phyloP scores from a whole-genome alignment of 1,284 basidiomycete genomes.

The Baeospora myosura region DNA sequence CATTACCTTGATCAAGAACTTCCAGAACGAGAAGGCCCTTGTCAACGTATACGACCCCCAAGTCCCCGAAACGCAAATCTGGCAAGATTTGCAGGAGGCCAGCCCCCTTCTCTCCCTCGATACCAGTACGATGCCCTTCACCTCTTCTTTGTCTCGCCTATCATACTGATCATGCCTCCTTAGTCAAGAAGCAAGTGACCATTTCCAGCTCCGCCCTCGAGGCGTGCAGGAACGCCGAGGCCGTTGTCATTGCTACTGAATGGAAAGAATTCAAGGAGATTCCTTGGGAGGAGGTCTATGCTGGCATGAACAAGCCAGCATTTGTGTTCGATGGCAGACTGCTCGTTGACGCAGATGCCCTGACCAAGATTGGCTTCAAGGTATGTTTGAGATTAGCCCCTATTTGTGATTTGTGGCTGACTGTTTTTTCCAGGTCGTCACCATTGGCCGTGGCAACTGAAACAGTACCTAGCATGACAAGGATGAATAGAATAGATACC shows the following conservation, averaged over 20 bases:
- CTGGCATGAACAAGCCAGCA: conserved; percentile 90
- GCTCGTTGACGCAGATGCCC: conserved; percentile 73
- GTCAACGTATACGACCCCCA: conserved; percentile 93
- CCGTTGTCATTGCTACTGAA: conserved; percentile 88
- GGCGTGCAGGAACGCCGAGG: conserved; percentile 86
- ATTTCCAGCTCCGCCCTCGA: conserved; percentile 75
- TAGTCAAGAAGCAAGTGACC: conserved; percentile 84
- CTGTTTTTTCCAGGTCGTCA: neutral
- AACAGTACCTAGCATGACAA: too few species aligned
- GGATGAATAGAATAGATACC: too few species aligned
- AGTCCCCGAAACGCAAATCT: conserved; percentile 67
- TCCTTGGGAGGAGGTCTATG: conserved; percentile 85
- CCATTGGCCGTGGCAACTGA: conserved; percentile 2
- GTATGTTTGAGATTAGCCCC: conserved; percentile 32
- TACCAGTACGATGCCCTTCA: conserved; percentile 38
- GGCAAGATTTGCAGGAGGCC: conserved; percentile 67
- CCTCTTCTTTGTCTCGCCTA: neutral
- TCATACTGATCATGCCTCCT: neutral
- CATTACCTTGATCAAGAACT: conserved; percentile 91
- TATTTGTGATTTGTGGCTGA: neutral
- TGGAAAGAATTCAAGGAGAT: conserved; percentile 94
- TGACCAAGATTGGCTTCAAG: conserved; percentile 89
- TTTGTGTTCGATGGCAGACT: conserved; percentile 92
- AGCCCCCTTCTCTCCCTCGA: conserved; percentile 50
- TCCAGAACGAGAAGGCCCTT: conserved; percentile 82